Percentiles rank a stretch among this genome's conserved stretches.
These are phyloP conservation scores for Cucumis cinereus DNA, from an alignment of 306 rosid genomes.

Conservation along the genomic window DNA sequence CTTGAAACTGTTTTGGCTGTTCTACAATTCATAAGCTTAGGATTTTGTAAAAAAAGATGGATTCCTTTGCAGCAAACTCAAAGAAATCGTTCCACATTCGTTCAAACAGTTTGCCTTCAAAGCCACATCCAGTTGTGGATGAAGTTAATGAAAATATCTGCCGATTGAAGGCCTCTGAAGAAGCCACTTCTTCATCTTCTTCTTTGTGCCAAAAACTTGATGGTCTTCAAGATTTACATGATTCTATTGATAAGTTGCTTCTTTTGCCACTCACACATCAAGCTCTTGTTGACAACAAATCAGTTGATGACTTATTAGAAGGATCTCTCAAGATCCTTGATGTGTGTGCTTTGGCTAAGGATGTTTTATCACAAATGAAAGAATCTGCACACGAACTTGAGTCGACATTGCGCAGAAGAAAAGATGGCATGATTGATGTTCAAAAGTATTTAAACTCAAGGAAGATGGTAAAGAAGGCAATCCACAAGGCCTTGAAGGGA, in stretches of 20 bases:
- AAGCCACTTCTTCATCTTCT: conserved; percentile 7
- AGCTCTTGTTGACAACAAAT: background rate
- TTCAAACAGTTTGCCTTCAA: conserved; percentile 17
- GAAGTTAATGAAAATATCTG: conserved; percentile 13
- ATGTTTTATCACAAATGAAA: background rate
- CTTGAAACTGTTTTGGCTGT: background rate
- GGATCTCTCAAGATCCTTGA: background rate
- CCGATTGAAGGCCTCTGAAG: conserved; percentile 2
- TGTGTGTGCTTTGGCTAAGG: background rate
- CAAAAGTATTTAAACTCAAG: background rate
- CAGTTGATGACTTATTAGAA: background rate
- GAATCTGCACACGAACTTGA: background rate
- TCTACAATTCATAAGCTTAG: background rate
- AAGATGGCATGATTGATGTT: background rate
- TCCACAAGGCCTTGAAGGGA: background rate
- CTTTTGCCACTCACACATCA: background rate
- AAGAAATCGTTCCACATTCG: conserved; percentile 8
- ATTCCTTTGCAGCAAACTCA: background rate
- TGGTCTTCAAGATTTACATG: background rate
- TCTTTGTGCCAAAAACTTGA: background rate
- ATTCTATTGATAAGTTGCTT: background rate
- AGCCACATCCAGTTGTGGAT: conserved; percentile 11
- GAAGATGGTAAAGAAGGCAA: background rate
- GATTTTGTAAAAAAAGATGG: conserved; percentile 7
- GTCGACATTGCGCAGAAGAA: background rate